Conservation (phyloP, 257 asterid species). For the Nicotiana attenuata region DNA sequence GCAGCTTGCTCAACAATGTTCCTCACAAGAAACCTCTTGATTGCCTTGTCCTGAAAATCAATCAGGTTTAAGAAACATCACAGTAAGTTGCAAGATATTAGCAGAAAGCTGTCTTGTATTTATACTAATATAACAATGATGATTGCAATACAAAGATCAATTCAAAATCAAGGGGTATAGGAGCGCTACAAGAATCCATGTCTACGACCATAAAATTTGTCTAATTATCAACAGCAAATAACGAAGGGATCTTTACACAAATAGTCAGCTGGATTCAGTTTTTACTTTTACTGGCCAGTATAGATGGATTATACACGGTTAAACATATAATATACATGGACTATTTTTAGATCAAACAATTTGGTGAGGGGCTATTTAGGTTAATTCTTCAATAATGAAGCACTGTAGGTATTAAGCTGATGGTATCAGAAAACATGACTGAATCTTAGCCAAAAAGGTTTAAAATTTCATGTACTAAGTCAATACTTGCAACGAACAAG, state of each 20-base stretch:
- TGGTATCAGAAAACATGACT: not conserved
- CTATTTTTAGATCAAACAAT: no score
- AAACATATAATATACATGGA: no score
- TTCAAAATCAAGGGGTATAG: not conserved
- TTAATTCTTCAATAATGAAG: not conserved
- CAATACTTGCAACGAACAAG: not conserved
- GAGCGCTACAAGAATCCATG: not conserved
- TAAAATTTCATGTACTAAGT: not conserved
- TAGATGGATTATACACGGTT: no score
- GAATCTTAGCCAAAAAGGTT: not conserved
- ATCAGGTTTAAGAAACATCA: not conserved
- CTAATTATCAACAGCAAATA: not conserved
- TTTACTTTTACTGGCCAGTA: no score
- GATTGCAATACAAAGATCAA: not conserved
- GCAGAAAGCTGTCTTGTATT: not conserved
- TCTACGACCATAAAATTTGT: not conserved
- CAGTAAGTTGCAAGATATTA: not conserved
- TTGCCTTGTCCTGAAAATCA: constrained; percentile 49
- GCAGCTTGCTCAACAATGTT: constrained; percentile 76
- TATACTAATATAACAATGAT: not conserved
- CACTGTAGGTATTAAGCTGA: not conserved
- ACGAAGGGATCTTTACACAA: no score
- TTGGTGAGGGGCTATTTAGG: no score
- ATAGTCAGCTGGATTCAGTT: no score
- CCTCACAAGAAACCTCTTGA: constrained; percentile 59